These are phyloP conservation scores for Scutellaria baicalensis DNA, from an alignment of 257 asterid genomes.

Conservation along the genomic window DNA sequence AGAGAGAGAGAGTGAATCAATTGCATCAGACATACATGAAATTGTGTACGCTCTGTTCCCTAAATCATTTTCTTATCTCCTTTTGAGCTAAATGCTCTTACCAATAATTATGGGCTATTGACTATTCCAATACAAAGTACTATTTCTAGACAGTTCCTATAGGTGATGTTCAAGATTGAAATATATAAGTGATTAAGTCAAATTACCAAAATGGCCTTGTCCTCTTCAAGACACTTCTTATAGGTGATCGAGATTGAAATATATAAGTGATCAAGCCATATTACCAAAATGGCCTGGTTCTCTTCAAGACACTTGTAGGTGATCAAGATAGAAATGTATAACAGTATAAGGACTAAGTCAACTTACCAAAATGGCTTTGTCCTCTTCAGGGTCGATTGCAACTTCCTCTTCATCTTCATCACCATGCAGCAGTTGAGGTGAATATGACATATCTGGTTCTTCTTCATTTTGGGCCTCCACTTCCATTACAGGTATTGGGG, in stretches of 20 bases:
- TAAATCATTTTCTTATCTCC: too few relatives aligned
- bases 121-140: too few relatives aligned
- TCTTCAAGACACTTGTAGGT: slow-evolving; percentile 43
- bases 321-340: background rate
- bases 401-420: slow-evolving; percentile 67
- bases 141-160: too few relatives aligned
- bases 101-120: too few relatives aligned
- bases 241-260: too few relatives aligned
- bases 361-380: slow-evolving; percentile 69
- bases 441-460: slow-evolving; percentile 65
- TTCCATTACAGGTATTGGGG: slow-evolving; percentile 46
- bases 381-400: slow-evolving; percentile 90
- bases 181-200: background rate
- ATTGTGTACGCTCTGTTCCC: too few relatives aligned
- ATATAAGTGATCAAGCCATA: background rate
- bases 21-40: too few relatives aligned
- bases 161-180: background rate
- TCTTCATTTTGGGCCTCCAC: slow-evolving; percentile 47
- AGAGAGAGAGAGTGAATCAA: too few relatives aligned
- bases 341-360: background rate
- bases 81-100: too few relatives aligned
- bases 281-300: slow-evolving; percentile 77
- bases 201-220: slow-evolving; percentile 68
- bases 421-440: slow-evolving; percentile 65
- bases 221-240: slow-evolving; percentile 24